These are phyloP conservation scores for Irpex rosettiformis DNA, from an alignment of 1,284 basidiomycete genomes.

Conservation along the genomic window DNA sequence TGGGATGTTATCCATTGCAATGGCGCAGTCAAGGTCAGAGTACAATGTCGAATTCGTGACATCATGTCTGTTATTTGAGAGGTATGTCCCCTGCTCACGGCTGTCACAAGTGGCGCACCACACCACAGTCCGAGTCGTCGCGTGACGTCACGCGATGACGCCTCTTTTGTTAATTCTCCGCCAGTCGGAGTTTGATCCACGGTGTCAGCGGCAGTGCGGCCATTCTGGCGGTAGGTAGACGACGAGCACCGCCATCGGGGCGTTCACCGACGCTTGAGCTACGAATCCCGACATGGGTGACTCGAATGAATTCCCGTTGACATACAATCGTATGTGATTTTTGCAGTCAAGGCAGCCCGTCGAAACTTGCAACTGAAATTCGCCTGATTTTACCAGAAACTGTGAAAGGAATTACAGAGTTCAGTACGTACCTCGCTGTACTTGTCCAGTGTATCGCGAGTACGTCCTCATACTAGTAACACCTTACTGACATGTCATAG, in stretches of 20 bases:
- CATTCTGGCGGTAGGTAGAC: not conserved
- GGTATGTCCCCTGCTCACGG: not conserved
- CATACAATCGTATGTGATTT: slow-evolving; percentile 32
- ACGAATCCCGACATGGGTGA: not conserved
- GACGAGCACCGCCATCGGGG: not conserved
- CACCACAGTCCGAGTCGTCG: not conserved
- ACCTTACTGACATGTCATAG: slow-evolving; percentile 38
- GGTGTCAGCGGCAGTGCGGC: not conserved
- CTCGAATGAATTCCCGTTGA: slow-evolving; percentile 23
- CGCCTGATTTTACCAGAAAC: slow-evolving; percentile 41
- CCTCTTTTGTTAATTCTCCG: too few species aligned
- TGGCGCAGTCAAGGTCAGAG: not conserved
- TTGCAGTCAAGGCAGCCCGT: not conserved
- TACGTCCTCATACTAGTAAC: not conserved
- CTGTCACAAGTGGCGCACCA: not conserved
- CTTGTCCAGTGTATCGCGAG: not conserved
- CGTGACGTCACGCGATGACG: not conserved
- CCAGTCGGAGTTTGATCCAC: not conserved
- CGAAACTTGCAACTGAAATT: not conserved
- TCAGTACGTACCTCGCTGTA: slow-evolving; percentile 55
- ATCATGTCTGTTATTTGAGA: not conserved
- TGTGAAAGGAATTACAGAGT: slow-evolving; percentile 58
- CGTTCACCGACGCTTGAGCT: not conserved
- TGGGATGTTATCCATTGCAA: not conserved
- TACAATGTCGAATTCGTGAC: not conserved